Base-by-base conservation (phyloP, 2,329 filamentous ascomycete genomes). In the Aspergillus aculeatus region DNA sequence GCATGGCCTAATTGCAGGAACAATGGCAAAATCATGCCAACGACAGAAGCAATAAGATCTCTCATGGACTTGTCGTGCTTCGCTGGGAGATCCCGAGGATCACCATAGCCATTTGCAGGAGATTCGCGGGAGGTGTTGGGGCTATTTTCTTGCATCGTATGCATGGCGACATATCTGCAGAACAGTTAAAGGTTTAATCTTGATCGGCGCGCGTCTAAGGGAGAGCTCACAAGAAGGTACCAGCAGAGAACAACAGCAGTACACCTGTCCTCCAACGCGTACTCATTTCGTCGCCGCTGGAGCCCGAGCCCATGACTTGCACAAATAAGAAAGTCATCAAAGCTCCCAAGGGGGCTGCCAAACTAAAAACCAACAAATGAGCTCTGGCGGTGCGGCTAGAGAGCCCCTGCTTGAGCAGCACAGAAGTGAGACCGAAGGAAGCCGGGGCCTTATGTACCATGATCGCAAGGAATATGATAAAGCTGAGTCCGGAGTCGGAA, bases 401-500 rank as follows among this genome's bases (percentile, higher is more conserved):
- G 0, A 98, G 81, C 0, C 95, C 95, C 72, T 97, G 92, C 74
- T 94, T 96, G 50, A 99, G 81, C 50, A 99, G 79, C 2, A 97
- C 86, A 1, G 92, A 93, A 0, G 94, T 98, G 51, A 99, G 80
- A 0, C 95, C 95, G 78, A 99, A 99, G 0, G 95, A 93, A 1
- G 95, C 95, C 0, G 93, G 94, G 1, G 92, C 94, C 78, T 98
- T 99, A 77, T 99, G 95, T 5, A 98, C 86, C 90, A 99, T 96
- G 67, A 99, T 95, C 11, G 95, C 95, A 47, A 96, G 78, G 75
- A 99, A 99, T 44, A 99, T 92, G 68, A 99, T 91, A 61, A 98
- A 86, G 38, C 91, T 92, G 11, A 99, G 80, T 59, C 89, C 89
- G 62, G 86, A 86, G 67, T 91, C 88, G 4, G 90, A 89, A 3